These are phyloP conservation scores for Solanum bulbocastanum DNA, from an alignment of 257 asterid species.

Conservation along the genomic window DNA sequence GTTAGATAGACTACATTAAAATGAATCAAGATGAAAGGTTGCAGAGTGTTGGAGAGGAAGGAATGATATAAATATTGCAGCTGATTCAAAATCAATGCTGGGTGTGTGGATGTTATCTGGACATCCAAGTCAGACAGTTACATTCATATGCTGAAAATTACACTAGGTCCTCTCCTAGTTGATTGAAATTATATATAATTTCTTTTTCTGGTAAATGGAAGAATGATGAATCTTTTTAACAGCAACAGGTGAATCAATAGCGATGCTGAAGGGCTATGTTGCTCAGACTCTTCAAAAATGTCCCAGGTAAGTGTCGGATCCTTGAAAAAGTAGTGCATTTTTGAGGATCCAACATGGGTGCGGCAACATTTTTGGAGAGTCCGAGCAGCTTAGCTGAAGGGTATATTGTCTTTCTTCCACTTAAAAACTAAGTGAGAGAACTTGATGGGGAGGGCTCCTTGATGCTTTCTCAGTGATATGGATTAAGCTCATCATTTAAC, in stretches of 20 bases:
- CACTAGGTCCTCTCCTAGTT: background rate
- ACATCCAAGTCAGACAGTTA: background rate
- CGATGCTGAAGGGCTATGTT: background rate
- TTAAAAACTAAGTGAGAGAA: background rate
- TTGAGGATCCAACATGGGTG: too few relatives aligned
- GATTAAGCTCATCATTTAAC: background rate
- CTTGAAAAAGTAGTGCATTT: too few relatives aligned
- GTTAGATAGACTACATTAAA: background rate
- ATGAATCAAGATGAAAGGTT: background rate
- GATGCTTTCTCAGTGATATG: background rate
- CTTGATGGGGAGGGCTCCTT: background rate
- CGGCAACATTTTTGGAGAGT: too few relatives aligned
- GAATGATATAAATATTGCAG: background rate
- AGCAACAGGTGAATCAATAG: background rate
- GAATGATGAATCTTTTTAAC: background rate
- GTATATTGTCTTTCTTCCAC: background rate
- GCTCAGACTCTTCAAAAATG: too few relatives aligned
- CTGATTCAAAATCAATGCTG: background rate
- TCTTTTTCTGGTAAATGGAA: background rate
- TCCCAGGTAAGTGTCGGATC: too few relatives aligned
- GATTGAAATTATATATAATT: background rate
- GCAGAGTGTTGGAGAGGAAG: background rate
- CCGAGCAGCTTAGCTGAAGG: background rate
- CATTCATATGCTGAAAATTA: background rate
- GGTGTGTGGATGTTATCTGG: background rate